phyloP scores from a whole-genome alignment of 164 flowering plant species.

The Annona squamosa region DNA sequence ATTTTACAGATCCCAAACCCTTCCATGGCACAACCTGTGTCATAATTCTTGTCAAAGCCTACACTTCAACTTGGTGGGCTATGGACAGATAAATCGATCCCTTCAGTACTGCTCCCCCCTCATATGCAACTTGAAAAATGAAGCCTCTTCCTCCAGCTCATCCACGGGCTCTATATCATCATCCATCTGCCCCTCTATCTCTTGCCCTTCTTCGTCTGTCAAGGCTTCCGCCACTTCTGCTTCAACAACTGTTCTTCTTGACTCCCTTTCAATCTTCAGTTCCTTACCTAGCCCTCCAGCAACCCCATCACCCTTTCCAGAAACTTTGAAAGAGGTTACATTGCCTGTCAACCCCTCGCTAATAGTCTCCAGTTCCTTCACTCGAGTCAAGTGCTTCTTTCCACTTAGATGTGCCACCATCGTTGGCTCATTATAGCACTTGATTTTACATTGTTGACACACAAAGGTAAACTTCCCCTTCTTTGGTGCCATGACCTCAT shows the following conservation, averaged over 20 bases:
- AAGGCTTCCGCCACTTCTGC: not conserved
- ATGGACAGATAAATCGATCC: not conserved
- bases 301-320: not conserved
- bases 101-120: not conserved
- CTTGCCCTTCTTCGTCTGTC: not conserved
- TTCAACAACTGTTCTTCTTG: not conserved
- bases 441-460: constrained; percentile 2
- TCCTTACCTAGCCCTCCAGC: not conserved
- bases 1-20: not conserved
- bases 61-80: not conserved
- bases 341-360: not conserved
- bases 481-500: not conserved
- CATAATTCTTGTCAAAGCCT: not conserved
- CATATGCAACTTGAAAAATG: not conserved
- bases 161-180: not conserved
- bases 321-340: not conserved
- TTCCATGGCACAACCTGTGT: not conserved
- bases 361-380: not conserved
- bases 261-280: not conserved
- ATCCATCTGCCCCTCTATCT: not conserved
- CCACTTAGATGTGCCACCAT: constrained; percentile 1
- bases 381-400: constrained; percentile 5
- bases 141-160: not conserved
- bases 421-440: constrained; percentile 1
- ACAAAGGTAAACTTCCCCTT: not conserved